A percentile compares a stretch with the other conserved stretches of the same genome.
Conservation (phyloP, 1,284 basidiomycete species). For the Tilletia horrida region DNA sequence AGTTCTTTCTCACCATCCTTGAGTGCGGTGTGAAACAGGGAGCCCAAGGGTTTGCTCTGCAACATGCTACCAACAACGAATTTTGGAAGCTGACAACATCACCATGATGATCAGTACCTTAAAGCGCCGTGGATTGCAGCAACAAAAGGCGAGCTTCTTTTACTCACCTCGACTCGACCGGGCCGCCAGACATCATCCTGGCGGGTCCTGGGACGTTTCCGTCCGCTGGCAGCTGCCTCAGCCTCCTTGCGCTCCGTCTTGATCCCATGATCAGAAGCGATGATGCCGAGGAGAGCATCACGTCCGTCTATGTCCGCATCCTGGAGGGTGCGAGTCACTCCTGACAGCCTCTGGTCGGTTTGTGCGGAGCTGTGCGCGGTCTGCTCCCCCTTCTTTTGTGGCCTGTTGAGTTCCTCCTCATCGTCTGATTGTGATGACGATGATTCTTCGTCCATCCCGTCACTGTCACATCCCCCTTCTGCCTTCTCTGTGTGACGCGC, state of each 20-base stretch:
- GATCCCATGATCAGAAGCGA: conserved; percentile 4
- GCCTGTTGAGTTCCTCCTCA: not conserved
- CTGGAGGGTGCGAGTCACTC: not conserved
- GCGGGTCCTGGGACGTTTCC: not conserved
- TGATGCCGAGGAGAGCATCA: conserved; percentile 1
- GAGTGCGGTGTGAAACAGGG: not conserved
- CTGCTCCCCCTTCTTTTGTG: not conserved
- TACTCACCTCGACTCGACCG: conserved; percentile 7
- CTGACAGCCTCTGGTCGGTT: not conserved
- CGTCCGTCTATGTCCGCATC: not conserved
- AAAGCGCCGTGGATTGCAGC: no score
- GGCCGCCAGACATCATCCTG: not conserved
- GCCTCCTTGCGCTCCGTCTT: not conserved
- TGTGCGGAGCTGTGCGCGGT: not conserved
- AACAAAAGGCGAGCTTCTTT: no score
- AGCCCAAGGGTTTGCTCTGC: not conserved
- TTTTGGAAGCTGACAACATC: no score
- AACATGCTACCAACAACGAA: no score
- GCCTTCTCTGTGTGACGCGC: not conserved
- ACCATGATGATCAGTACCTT: no score
- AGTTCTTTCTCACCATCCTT: not conserved
- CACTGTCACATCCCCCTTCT: not conserved
- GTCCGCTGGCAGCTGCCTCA: not conserved
- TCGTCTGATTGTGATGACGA: not conserved
- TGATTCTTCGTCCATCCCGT: conserved; percentile 3